Evolutionary conservation across 2,329 filamentous ascomycete genomes (phyloP), one percentile per base, ranked within the genome.

Genomic region (Mollisia scopiformis): DNA sequence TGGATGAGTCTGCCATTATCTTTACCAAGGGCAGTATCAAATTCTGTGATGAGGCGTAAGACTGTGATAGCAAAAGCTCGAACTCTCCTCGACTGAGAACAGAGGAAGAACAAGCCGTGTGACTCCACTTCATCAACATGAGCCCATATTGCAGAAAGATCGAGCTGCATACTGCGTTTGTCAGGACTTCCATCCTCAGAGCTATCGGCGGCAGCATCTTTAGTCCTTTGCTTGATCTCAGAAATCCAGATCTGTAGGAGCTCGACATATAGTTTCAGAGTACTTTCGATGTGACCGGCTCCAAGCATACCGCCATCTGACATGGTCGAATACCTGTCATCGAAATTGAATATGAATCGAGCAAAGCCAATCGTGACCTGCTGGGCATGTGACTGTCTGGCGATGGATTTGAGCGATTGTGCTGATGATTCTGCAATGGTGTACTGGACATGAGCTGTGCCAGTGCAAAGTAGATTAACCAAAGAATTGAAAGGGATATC

Each of bases 321-420:
- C 88, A 98, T 97, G 31, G 95, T 98, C 1, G 94, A 92, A 75
- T 99, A 99, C 25, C 93, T 88, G 67, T 96, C 93, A 74, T 99
- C 96, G 74, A 98, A 99, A 68, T 95, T 97, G 79, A 99, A 99
- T 56, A 99, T 99, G 76, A 98, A 99, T 27, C 93, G 85, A 37
- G 95, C 92, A 76, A 99, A 99, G 0, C 95, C 94, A 76, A 96
- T 97, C 0, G 93, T 97, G 2, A 99, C 95, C 74, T 95, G 91
- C 68, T 99, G 93, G 0, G 95, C 93, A 76, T 97, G 91, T 7
- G 90, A 91, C 71, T 99, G 95, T 31, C 91, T 85, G 11, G 96
- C 95, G 69, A 99, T 99, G 0, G 94, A 94, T 74, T 97, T 98
- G 16, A 99, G 78, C 1, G 95, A 97, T 68, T 93, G 90, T 2